Evolutionary conservation across 352 stramenopile genomes (phyloP).

Genomic region (Blastocystis sp.): DNA sequence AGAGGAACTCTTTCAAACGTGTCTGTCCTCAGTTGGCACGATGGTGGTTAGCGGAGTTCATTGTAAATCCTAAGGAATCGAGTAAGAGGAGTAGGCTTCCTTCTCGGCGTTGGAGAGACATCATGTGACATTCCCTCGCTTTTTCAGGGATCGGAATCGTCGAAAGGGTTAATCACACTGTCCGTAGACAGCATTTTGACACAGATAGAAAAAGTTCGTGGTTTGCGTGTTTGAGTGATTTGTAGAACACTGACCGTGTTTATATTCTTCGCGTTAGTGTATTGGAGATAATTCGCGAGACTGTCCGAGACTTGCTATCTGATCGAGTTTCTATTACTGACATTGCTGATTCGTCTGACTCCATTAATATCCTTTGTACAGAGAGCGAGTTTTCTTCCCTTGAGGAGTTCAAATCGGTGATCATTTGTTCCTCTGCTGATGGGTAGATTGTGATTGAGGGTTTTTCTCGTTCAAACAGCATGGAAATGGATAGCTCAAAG

Average conservation of each 20-base stretch:
- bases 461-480: neutral
- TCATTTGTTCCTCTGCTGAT: neutral
- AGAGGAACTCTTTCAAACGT: neutral
- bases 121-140: constrained; percentile 11
- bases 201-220: neutral
- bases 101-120: constrained; percentile 36
- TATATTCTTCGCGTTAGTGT: neutral
- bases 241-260: constrained; percentile 12
- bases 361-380: neutral
- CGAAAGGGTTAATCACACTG: neutral
- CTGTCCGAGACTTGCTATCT: constrained; percentile 20
- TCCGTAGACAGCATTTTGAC: neutral
- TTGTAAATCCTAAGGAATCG: neutral
- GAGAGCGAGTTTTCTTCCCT: constrained; percentile 11
- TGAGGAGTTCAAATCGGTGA: constrained; percentile 41
- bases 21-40: neutral
- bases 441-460: constrained; percentile 5
- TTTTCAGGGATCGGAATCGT: constrained; percentile 22
- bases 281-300: constrained; percentile 24
- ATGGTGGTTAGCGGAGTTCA: neutral
- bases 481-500: neutral
- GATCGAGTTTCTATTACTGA: neutral
- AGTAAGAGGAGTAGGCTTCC: neutral
- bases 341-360: neutral
- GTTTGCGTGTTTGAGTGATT: neutral